phyloP scores from a whole-genome alignment of 176 grass and related monocot species.

The Elymus sibiricus region DNA sequence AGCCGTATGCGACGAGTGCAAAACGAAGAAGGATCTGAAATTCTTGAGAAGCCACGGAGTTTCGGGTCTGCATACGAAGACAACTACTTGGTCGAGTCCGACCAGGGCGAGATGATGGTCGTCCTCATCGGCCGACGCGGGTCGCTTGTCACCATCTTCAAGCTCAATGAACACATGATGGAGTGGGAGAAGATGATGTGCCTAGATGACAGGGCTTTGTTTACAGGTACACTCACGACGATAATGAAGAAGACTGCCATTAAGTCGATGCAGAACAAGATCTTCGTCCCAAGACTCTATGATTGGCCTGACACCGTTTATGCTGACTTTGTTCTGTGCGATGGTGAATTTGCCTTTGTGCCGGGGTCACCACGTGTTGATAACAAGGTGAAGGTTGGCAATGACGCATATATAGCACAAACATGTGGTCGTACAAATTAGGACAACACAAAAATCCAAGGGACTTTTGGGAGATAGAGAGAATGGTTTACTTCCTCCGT shows the following conservation, averaged over 20 bases:
- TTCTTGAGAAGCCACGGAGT: background rate
- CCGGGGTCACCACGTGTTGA: background rate
- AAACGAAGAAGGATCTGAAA: background rate
- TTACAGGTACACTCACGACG: background rate
- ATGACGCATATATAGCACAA: background rate
- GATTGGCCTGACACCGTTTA: background rate
- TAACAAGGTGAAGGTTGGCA: background rate
- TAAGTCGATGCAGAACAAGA: constrained; percentile 14
- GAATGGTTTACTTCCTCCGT: background rate
- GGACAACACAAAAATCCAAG: background rate
- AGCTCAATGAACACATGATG: background rate
- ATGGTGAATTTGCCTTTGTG: background rate
- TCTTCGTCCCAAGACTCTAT: background rate
- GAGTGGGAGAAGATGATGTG: constrained; percentile 9
- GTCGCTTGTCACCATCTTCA: background rate
- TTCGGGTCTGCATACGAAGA: background rate
- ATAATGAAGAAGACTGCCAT: background rate
- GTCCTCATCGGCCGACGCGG: background rate
- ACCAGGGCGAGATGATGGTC: background rate
- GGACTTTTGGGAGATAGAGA: background rate
- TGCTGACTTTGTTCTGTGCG: background rate
- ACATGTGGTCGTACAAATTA: background rate
- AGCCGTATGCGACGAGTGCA: background rate
- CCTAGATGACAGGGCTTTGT: background rate
- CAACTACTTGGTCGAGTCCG: background rate